These are phyloP conservation scores for Heteromeles arbutifolia DNA, from an alignment of 306 rosid species.

Conservation along the genomic window DNA sequence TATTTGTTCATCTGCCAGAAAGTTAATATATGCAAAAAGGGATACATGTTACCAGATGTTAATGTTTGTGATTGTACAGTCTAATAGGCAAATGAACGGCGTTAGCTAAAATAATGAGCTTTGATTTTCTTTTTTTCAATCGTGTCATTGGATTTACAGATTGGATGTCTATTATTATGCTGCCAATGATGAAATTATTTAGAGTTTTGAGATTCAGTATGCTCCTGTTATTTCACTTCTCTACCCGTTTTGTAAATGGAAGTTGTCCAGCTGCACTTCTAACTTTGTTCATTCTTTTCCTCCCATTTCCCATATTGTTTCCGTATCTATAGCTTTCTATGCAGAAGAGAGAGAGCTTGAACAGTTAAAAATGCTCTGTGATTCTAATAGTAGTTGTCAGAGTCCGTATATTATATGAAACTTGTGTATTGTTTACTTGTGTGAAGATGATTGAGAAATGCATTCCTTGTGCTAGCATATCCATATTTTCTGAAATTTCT, in stretches of 20 bases:
- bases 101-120: background rate
- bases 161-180: background rate
- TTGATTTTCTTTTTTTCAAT: background rate
- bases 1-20: background rate
- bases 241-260: background rate
- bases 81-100: background rate
- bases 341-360: background rate
- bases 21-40: background rate
- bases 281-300: background rate
- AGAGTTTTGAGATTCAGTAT: background rate
- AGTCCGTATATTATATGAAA: background rate
- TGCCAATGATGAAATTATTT: background rate
- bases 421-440: background rate
- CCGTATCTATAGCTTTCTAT: background rate
- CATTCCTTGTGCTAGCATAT: background rate
- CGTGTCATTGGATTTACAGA: background rate
- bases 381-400: background rate
- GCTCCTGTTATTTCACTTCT: background rate
- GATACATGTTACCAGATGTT: background rate
- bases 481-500: background rate
- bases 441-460: background rate
- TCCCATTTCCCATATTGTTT: background rate
- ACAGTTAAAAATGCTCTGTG: background rate
- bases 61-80: background rate
- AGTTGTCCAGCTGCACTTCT: background rate